These are phyloP conservation scores for Bromus sterilis DNA, from an alignment of 176 grass and related monocot species.

Conservation along the genomic window DNA sequence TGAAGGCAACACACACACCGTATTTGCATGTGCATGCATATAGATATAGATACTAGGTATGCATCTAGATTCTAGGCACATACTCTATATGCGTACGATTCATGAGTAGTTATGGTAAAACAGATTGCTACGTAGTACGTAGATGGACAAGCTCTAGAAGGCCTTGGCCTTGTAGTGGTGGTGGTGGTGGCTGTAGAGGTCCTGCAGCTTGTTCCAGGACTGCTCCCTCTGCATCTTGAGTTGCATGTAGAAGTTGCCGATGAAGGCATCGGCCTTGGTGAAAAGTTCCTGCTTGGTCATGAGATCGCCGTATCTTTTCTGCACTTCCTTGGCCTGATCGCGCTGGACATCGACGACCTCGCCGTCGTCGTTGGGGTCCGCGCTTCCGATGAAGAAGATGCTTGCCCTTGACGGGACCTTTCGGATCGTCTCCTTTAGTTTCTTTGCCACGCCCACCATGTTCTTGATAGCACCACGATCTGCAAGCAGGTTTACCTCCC, in stretches of 20 bases:
- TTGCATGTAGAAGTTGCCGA: slow-evolving; percentile 69
- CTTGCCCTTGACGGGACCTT: slow-evolving; percentile 51
- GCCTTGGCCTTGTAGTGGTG: slow-evolving; percentile 17
- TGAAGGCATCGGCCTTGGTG: slow-evolving; percentile 62
- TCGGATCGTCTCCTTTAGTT: slow-evolving; percentile 22
- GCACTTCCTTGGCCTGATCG: slow-evolving; percentile 12
- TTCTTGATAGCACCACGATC: neutral
- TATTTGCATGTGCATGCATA: neutral
- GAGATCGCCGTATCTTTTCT: neutral
- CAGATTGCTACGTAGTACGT: too few relatives aligned
- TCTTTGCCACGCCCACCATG: neutral
- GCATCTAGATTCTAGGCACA: neutral
- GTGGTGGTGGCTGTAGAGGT: slow-evolving; percentile 21
- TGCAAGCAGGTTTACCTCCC: neutral
- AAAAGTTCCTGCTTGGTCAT: slow-evolving; percentile 68
- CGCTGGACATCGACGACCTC: neutral
- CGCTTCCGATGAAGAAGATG: slow-evolving; percentile 62
- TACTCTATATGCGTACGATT: neutral
- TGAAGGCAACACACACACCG: neutral
- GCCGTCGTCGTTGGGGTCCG: slow-evolving; percentile 2
- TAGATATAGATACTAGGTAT: neutral
- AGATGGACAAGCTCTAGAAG: slow-evolving; percentile 9
- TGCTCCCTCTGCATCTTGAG: slow-evolving; percentile 70
- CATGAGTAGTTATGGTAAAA: too few relatives aligned
- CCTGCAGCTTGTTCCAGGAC: slow-evolving; percentile 82